Conservation (phyloP, 1,284 basidiomycete species). For the Naganishia albida region DNA sequence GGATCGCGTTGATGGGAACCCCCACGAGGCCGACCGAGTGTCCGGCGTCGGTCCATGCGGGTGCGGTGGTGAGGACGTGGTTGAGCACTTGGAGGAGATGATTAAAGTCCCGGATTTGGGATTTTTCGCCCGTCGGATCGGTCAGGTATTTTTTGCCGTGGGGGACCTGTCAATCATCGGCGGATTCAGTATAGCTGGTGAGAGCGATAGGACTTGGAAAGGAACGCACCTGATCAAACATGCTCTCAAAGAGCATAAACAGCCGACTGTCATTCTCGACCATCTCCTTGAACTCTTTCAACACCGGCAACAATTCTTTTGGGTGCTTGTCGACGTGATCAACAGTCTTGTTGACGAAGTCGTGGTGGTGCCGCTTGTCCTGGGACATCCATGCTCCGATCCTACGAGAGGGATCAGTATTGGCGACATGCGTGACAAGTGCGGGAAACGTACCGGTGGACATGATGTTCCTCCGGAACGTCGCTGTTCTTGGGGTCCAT, state of each 20-base stretch:
- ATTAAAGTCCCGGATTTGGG: constrained; percentile 56
- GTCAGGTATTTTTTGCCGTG: constrained; percentile 42
- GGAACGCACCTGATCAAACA: constrained; percentile 51
- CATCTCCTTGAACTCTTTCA: constrained; percentile 55
- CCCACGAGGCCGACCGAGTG: constrained; percentile 53
- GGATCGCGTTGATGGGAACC: constrained; percentile 57
- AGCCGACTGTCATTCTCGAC: constrained; percentile 55
- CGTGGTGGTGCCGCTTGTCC: constrained; percentile 49
- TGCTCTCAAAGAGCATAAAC: constrained; percentile 54
- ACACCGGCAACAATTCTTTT: constrained; percentile 47
- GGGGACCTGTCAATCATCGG: constrained; percentile 36
- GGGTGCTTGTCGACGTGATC: constrained; percentile 46
- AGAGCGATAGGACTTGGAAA: not conserved
- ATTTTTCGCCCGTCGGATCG: constrained; percentile 42
- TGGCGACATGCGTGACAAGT: not conserved
- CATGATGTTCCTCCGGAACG: constrained; percentile 46
- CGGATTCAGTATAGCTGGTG: too few species aligned
- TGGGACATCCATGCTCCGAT: constrained; percentile 47
- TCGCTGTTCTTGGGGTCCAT: constrained; percentile 36
- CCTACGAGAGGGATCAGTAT: constrained; percentile 1
- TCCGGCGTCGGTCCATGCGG: constrained; percentile 51
- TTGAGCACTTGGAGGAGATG: constrained; percentile 58
- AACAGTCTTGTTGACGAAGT: constrained; percentile 45
- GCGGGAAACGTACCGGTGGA: constrained; percentile 37
- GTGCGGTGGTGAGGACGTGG: constrained; percentile 55